These are phyloP conservation scores for Magnolia kwangsiensis DNA, from an alignment of 164 flowering plant species.

Conservation along the genomic window DNA sequence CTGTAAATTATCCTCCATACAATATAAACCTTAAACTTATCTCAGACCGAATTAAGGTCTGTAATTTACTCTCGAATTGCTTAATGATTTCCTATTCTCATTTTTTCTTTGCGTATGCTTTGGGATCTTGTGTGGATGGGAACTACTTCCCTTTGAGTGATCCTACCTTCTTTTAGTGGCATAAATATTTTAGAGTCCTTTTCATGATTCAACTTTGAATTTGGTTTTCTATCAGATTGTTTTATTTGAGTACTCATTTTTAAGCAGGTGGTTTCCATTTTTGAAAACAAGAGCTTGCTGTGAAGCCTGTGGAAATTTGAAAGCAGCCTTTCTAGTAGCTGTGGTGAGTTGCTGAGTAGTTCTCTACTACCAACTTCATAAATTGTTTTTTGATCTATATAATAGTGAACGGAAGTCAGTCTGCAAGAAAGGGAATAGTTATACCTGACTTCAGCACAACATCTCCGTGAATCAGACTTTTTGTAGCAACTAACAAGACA, in stretches of 20 bases:
- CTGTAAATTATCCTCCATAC: too few species aligned
- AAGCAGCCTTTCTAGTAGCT: slow-evolving; percentile 93
- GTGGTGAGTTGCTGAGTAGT: slow-evolving; percentile 55
- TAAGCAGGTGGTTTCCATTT: slow-evolving; percentile 90
- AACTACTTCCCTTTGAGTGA: not conserved
- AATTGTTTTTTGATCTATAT: not conserved
- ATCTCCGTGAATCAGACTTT: too few species aligned
- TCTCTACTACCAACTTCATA: not conserved
- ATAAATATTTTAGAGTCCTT: not conserved
- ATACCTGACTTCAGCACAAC: not conserved
- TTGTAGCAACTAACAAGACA: too few species aligned
- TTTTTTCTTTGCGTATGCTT: too few species aligned
- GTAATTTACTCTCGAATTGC: too few species aligned
- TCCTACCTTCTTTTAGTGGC: not conserved
- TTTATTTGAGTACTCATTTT: slow-evolving; percentile 13
- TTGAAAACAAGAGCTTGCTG: slow-evolving; percentile 80
- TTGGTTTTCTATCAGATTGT: not conserved
- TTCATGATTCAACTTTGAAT: not conserved
- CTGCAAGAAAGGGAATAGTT: too few species aligned
- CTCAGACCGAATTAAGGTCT: too few species aligned
- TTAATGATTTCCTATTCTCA: too few species aligned
- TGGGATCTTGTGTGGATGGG: not conserved
- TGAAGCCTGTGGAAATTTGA: slow-evolving; percentile 94
- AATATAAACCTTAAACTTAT: too few species aligned
- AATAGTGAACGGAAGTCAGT: too few species aligned